phyloP scores from a whole-genome alignment of 148 eudicot genomes.

The Rhododendron ferrugineum region DNA sequence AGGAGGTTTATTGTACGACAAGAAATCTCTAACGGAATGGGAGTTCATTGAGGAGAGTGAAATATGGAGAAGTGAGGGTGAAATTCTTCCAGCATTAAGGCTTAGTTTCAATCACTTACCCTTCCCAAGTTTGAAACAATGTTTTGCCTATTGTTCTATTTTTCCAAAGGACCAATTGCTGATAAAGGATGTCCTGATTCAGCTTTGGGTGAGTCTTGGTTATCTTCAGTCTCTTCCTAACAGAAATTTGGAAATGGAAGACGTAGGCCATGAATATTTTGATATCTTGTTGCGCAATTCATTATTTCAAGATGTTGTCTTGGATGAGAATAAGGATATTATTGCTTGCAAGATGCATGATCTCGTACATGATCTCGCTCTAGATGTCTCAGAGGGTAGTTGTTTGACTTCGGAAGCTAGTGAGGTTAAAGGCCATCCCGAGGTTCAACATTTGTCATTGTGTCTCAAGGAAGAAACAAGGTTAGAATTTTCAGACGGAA shows the following conservation, averaged over 20 bases:
- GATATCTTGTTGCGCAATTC: too few species aligned
- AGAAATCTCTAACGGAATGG: background rate
- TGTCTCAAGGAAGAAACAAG: background rate
- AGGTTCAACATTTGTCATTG: background rate
- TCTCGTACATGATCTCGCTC: constrained; percentile 20
- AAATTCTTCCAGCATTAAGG: background rate
- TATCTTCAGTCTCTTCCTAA: background rate
- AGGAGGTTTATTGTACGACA: background rate
- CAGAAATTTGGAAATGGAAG: background rate
- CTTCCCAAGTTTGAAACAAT: background rate
- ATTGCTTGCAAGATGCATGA: too few species aligned
- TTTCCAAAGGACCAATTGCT: background rate
- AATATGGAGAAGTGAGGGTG: background rate
- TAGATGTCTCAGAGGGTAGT: background rate
- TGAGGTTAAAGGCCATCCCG: background rate
- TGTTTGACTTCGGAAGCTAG: background rate
- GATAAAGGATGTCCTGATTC: background rate
- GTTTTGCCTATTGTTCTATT: background rate
- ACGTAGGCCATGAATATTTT: too few species aligned
- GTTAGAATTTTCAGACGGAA: background rate
- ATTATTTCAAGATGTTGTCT: too few species aligned
- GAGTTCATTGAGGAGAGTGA: background rate
- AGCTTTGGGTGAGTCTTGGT: background rate
- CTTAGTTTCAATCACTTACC: background rate
- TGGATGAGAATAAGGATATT: too few species aligned